Percentiles rank a stretch among this genome's conserved stretches.
phyloP scores from a whole-genome alignment of 176 grass and related monocot species.

The Poa annua region DNA sequence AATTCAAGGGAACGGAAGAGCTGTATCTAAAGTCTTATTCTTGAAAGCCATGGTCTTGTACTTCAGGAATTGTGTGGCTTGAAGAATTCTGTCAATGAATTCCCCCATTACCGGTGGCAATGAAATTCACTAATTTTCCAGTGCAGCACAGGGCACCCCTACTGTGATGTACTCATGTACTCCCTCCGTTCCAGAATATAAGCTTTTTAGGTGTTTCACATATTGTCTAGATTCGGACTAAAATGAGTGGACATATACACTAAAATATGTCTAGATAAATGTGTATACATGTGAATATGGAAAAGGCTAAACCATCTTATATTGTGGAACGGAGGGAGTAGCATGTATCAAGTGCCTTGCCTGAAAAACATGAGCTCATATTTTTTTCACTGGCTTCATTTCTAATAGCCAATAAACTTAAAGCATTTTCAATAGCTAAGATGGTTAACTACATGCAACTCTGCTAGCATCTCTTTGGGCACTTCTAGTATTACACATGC shows the following conservation, averaged over 20 bases:
- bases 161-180: neutral
- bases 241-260: too few species aligned
- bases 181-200: too few species aligned
- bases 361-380: neutral
- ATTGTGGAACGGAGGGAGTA: too few species aligned
- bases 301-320: too few species aligned
- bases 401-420: neutral
- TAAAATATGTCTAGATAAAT: too few species aligned
- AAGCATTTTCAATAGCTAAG: constrained; percentile 30
- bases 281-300: too few species aligned
- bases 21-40: neutral
- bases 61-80: neutral
- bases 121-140: neutral
- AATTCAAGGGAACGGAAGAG: neutral
- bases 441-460: constrained; percentile 13
- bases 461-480: constrained; percentile 1
- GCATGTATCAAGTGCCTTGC: neutral
- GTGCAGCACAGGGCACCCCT: constrained; percentile 21
- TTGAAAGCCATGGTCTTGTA: constrained; percentile 8
- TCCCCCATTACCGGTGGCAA: neutral
- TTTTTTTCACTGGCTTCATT: constrained; percentile 21
- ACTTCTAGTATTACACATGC: constrained; percentile 14
- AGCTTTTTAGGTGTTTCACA: too few species aligned
- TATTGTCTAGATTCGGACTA: too few species aligned
- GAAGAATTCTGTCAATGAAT: neutral